Percentiles rank a stretch among this genome's conserved stretches.
Conservation (phyloP, 345 rosid species). For the Aegle marmelos region DNA sequence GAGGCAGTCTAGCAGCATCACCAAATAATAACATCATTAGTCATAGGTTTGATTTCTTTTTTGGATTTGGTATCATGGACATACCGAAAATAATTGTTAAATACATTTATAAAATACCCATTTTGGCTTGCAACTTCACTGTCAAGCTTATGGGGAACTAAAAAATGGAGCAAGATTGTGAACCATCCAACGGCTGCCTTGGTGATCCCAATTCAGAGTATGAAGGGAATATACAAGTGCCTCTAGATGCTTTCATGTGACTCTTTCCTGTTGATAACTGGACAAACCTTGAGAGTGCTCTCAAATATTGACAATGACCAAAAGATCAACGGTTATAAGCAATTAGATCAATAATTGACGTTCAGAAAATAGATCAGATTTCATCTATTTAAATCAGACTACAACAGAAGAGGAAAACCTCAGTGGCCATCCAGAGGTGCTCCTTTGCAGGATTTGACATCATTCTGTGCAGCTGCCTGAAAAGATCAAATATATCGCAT, state of each 20-base stretch:
- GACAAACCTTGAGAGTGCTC: neutral
- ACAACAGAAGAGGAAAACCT: slow-evolving; percentile 49
- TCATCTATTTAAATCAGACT: neutral
- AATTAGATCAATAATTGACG: neutral
- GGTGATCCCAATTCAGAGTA: neutral
- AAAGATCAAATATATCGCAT: slow-evolving; percentile 10
- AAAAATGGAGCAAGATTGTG: neutral
- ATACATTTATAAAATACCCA: neutral
- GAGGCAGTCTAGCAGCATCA: too few relatives aligned
- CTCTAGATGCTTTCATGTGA: neutral
- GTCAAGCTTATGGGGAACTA: neutral
- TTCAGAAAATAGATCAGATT: neutral
- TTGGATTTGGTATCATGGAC: too few relatives aligned
- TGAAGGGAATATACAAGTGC: neutral
- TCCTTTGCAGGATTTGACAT: slow-evolving; percentile 76
- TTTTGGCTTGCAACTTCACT: neutral
- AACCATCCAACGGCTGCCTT: too few relatives aligned
- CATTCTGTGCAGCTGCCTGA: slow-evolving; percentile 86
- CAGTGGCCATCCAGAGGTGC: slow-evolving; percentile 98
- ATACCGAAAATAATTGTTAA: too few relatives aligned
- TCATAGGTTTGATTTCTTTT: too few relatives aligned
- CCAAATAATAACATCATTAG: too few relatives aligned
- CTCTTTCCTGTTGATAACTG: neutral
- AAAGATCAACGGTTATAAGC: neutral
- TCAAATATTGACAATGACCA: neutral